Percentiles rank a stretch among this genome's conserved stretches.
These are phyloP conservation scores for Backusella sp. DNA, from an alignment of 192 early-diverging fungal genomes.

Conservation along the genomic window DNA sequence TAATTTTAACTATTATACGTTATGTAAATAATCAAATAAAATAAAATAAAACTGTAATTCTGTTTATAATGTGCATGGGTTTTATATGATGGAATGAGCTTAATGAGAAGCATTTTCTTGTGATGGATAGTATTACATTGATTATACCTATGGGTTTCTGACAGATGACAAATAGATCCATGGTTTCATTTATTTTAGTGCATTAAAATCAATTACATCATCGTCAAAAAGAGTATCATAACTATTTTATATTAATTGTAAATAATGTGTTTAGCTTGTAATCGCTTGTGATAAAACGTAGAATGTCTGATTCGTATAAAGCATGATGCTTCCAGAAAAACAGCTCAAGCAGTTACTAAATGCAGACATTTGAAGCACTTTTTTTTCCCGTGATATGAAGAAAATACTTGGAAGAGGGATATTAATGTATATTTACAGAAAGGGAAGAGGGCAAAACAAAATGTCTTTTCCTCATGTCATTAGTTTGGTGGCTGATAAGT, in stretches of 20 bases:
- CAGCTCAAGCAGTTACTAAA: no score
- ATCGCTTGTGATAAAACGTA: no score
- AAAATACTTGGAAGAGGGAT: no score
- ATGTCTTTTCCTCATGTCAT: not conserved
- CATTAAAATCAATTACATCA: not conserved
- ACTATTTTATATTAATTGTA: not conserved
- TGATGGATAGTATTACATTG: not conserved
- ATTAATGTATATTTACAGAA: not conserved
- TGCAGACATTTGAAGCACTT: no score
- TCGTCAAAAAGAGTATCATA: not conserved
- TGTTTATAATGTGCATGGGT: not conserved
- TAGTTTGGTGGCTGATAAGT: constrained; percentile 26
- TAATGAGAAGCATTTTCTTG: no score
- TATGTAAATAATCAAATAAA: not conserved
- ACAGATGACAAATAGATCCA: not conserved
- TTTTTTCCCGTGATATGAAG: no score
- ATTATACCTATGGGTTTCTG: not conserved
- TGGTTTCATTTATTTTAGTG: no score
- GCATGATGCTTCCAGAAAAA: no score
- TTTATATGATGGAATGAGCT: not conserved
- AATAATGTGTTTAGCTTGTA: not conserved
- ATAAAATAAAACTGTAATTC: not conserved
- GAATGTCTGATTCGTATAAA: no score
- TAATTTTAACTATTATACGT: not conserved
- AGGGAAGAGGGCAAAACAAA: not conserved